phyloP scores from a whole-genome alignment of 140 eudicot species.

The Erigeron philadelphicus region DNA sequence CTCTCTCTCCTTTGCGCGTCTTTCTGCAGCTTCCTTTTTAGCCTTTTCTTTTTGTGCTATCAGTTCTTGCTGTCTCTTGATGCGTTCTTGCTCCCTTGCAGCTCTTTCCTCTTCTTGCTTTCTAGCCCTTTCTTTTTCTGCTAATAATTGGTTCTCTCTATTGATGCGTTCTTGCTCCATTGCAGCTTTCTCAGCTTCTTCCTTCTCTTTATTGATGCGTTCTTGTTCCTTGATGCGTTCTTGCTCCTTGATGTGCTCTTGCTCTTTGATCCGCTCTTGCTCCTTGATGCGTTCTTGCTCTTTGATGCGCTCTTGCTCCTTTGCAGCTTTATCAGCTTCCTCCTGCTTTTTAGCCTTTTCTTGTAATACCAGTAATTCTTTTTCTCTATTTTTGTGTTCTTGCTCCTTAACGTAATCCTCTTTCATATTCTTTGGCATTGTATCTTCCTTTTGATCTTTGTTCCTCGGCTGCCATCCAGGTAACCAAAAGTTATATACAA shows the following conservation, averaged over 20 bases:
- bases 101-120: slow-evolving; percentile 18
- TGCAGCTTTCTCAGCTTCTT: slow-evolving; percentile 4
- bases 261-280: slow-evolving; percentile 14
- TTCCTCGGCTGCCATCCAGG: neutral
- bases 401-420: slow-evolving; percentile 18
- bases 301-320: slow-evolving; percentile 26
- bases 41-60: slow-evolving; percentile 1
- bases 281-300: slow-evolving; percentile 27
- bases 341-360: slow-evolving; percentile 26
- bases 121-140: slow-evolving; percentile 18
- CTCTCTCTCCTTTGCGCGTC: slow-evolving; percentile 11
- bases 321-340: slow-evolving; percentile 17
- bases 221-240: neutral
- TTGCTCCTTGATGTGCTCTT: neutral
- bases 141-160: slow-evolving; percentile 19
- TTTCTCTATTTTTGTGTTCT: slow-evolving; percentile 23
- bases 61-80: slow-evolving; percentile 17
- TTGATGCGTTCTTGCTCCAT: slow-evolving; percentile 28
- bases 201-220: neutral
- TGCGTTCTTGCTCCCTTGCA: slow-evolving; percentile 30
- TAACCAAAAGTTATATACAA: neutral
- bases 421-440: slow-evolving; percentile 3
- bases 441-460: slow-evolving; percentile 20
- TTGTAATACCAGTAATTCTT: slow-evolving; percentile 5
- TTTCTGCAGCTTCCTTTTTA: slow-evolving; percentile 7